Evolutionary conservation across 495 filamentous ascomycete genomes (phyloP).

Genomic region (Tuber microsphaerosporum): DNA sequence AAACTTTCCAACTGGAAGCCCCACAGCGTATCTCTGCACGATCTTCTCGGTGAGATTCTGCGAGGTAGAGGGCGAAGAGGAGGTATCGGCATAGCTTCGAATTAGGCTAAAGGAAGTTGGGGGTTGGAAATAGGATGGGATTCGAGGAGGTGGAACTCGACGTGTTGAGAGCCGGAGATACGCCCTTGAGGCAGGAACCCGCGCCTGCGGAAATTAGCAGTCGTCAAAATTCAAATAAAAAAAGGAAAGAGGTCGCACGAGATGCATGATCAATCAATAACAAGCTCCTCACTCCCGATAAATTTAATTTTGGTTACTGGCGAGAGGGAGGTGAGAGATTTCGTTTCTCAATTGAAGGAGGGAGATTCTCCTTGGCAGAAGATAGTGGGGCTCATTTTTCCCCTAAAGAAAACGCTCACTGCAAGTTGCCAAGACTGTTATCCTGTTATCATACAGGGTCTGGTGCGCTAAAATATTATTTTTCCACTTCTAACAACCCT

Average conservation of each 20-base stretch:
- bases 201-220: constrained; percentile 9
- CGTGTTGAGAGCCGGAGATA: constrained; percentile 16
- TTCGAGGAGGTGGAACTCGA: constrained; percentile 17
- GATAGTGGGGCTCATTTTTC: neutral
- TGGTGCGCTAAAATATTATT: constrained; percentile 29
- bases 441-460: neutral
- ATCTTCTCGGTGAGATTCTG: constrained; percentile 94
- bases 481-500: neutral
- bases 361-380: neutral
- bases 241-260: neutral
- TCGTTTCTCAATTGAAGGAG: neutral
- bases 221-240: neutral
- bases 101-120: constrained; percentile 41
- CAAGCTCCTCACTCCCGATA: neutral
- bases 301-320: neutral
- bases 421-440: constrained; percentile 9
- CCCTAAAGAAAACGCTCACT: neutral
- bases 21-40: constrained; percentile 68
- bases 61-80: constrained; percentile 43
- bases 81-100: constrained; percentile 38
- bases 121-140: constrained; percentile 42
- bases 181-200: constrained; percentile 22
- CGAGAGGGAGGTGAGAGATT: neutral
- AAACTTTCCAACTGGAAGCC: constrained; percentile 62
- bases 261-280: neutral